A percentile compares a stretch with the other conserved stretches of the same genome.
phyloP scores from a whole-genome alignment of 164 flowering plant genomes.

The Buxus sempervirens region DNA sequence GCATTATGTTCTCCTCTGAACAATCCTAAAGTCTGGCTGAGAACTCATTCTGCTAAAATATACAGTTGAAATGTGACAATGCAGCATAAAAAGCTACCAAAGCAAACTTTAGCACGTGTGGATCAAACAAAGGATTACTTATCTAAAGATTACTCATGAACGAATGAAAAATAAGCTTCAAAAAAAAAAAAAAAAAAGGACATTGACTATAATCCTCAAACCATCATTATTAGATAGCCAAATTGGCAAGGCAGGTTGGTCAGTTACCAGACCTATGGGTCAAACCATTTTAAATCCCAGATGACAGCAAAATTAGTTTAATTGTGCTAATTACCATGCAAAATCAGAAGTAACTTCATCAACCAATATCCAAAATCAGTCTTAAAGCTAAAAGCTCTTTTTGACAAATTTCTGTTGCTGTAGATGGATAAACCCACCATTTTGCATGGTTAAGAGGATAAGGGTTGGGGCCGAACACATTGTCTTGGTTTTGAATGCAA shows the following conservation, averaged over 20 bases:
- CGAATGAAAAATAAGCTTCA: neutral
- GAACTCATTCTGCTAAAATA: slow-evolving; percentile 9
- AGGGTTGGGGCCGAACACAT: neutral
- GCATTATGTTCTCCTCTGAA: slow-evolving; percentile 8
- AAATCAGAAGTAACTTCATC: no score
- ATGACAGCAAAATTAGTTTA: neutral
- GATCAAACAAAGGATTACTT: neutral
- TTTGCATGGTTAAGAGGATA: no score
- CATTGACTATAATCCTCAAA: neutral
- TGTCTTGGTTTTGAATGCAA: neutral
- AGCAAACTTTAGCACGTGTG: neutral
- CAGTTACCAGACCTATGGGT: neutral
- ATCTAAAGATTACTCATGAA: no score
- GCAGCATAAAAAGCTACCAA: neutral
- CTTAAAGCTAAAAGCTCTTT: no score
- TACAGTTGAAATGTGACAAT: neutral
- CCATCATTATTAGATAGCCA: neutral
- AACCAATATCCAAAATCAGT: no score
- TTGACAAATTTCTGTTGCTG: no score
- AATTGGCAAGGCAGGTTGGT: neutral
- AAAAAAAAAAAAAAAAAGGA: neutral
- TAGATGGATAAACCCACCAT: no score
- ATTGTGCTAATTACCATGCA: no score
- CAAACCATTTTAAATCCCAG: neutral
- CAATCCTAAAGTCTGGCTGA: neutral